Evolutionary conservation across 2,329 filamentous ascomycete species (phyloP).

Genomic region (Talaromyces sp.): DNA sequence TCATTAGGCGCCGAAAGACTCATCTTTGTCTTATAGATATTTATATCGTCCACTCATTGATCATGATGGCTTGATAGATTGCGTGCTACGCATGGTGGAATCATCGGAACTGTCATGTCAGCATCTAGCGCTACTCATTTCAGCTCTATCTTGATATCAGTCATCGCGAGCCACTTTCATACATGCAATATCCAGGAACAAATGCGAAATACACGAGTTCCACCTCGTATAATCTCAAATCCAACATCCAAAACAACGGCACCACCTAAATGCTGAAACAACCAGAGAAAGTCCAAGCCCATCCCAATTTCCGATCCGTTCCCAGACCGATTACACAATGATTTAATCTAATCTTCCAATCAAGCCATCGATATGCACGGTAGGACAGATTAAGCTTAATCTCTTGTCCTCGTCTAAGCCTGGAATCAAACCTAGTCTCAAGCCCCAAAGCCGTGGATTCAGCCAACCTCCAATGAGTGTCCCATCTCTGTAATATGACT

Average conservation of each 20-base stretch:
- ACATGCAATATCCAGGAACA: neutral
- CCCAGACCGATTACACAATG: neutral
- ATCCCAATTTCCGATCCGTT: neutral
- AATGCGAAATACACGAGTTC: neutral
- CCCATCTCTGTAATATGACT: neutral
- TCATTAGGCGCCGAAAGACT: slow-evolving; percentile 3
- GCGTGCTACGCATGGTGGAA: too few species aligned
- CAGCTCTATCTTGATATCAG: neutral
- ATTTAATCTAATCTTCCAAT: neutral
- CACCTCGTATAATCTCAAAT: neutral
- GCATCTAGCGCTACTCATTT: neutral
- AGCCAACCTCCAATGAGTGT: neutral
- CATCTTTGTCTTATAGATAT: neutral
- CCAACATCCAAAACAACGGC: neutral
- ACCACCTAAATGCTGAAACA: neutral
- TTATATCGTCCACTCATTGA: neutral
- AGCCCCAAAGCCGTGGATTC: neutral
- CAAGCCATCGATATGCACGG: neutral
- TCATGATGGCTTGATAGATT: too few species aligned
- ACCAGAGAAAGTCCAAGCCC: neutral
- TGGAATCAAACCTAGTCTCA: neutral
- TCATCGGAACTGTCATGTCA: neutral
- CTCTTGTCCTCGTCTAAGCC: neutral
- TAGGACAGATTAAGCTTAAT: neutral
- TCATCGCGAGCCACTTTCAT: neutral